Percentiles rank a stretch among this genome's conserved stretches.
Evolutionary conservation across 306 rosid genomes (phyloP).

Genomic region (Quercus suber): DNA sequence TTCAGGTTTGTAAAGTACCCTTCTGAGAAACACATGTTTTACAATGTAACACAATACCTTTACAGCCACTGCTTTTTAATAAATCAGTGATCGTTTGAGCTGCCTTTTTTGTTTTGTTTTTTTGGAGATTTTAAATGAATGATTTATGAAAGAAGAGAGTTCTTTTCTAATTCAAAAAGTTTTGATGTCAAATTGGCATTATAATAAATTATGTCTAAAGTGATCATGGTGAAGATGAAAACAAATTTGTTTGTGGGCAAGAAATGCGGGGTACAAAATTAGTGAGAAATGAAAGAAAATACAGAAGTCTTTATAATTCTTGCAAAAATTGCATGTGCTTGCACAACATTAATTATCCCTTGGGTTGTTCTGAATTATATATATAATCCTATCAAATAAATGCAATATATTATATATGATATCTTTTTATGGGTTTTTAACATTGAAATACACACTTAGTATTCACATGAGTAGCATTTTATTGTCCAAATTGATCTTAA

Average conservation of each 20-base stretch:
- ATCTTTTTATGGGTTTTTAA: too few relatives aligned
- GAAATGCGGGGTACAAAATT: neutral
- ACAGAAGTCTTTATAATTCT: neutral
- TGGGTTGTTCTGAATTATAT: neutral
- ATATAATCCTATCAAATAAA: too few relatives aligned
- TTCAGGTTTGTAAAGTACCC: conserved; percentile 58
- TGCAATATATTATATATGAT: too few relatives aligned
- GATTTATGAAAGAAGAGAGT: neutral
- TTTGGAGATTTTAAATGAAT: neutral
- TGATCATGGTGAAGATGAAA: too few relatives aligned
- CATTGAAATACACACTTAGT: too few relatives aligned
- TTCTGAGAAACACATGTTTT: neutral
- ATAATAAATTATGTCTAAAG: neutral
- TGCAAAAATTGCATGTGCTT: neutral
- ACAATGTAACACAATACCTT: neutral
- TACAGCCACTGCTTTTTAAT: neutral
- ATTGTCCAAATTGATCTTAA: too few relatives aligned
- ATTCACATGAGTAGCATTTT: too few relatives aligned
- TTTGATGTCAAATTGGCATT: neutral
- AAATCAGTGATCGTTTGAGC: neutral
- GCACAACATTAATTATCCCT: neutral
- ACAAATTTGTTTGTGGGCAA: neutral
- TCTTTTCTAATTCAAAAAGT: neutral
- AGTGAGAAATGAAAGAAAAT: neutral
- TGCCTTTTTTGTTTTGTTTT: neutral